phyloP scores from a whole-genome alignment of 768 basidiomycete species.

The Leccinum pellstonianum region DNA sequence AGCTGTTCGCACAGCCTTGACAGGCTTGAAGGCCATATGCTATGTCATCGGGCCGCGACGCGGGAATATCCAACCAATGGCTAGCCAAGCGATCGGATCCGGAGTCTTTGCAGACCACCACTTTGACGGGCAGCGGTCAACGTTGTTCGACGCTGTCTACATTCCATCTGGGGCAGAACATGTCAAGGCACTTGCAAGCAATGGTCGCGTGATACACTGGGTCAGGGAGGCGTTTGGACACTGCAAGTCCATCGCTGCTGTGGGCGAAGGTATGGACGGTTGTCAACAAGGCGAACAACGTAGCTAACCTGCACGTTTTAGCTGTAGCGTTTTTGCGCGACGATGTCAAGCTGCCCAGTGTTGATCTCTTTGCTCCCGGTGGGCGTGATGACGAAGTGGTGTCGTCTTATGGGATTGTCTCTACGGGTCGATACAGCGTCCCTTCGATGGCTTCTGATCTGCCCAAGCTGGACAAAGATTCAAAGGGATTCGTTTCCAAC shows the following conservation, averaged over 20 bases:
- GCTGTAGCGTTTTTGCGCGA: conserved; percentile 49
- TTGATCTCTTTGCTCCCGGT: conserved; percentile 40
- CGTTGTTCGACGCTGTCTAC: conserved; percentile 79
- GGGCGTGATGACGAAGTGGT: conserved; percentile 39
- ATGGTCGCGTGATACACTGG: conserved; percentile 78
- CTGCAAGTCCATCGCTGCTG: conserved; percentile 77
- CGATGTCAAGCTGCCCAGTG: conserved; percentile 44
- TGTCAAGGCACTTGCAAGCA: conserved; percentile 52
- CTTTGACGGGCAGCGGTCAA: conserved; percentile 77
- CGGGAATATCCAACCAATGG: conserved; percentile 40
- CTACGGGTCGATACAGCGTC: conserved; percentile 50
- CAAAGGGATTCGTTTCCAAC: conserved; percentile 54
- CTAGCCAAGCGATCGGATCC: conserved; percentile 26
- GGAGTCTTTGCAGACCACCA: conserved; percentile 62
- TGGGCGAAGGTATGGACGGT: conserved; percentile 52
- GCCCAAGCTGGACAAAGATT: conserved; percentile 41
- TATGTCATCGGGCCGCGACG: conserved; percentile 71
- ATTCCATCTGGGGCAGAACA: conserved; percentile 70
- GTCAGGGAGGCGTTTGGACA: conserved; percentile 85
- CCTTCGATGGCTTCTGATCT: conserved; percentile 39
- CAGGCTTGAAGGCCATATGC: conserved; percentile 53
- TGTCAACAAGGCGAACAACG: background rate
- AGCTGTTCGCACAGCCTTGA: conserved; percentile 54
- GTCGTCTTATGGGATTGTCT: conserved; percentile 61
- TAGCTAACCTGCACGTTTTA: conserved; percentile 20